These are phyloP conservation scores for Mycena pura DNA, from an alignment of 768 basidiomycete genomes.

Conservation along the genomic window DNA sequence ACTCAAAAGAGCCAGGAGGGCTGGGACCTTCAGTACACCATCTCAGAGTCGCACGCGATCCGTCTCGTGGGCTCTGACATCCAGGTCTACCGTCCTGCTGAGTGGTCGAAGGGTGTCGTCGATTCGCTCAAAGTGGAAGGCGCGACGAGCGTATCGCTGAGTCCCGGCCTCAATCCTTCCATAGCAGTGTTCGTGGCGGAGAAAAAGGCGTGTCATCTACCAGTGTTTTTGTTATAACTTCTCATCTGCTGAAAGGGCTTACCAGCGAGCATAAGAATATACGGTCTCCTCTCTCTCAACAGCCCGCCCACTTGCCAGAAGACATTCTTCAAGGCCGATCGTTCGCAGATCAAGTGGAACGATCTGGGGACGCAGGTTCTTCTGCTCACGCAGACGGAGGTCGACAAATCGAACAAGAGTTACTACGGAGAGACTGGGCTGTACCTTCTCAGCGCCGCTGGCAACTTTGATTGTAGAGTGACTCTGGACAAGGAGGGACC, in stretches of 20 bases:
- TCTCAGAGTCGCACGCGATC: slow-evolving; percentile 86
- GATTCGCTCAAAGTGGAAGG: slow-evolving; percentile 88
- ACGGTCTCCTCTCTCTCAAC: slow-evolving; percentile 68
- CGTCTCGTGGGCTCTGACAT: slow-evolving; percentile 82
- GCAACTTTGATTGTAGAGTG: slow-evolving; percentile 93
- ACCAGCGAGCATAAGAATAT: slow-evolving; percentile 88
- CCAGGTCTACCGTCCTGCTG: slow-evolving; percentile 82
- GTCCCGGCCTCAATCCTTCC: slow-evolving; percentile 85
- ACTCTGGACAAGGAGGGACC: slow-evolving; percentile 94
- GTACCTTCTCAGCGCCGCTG: slow-evolving; percentile 90
- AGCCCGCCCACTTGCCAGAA: slow-evolving; percentile 81
- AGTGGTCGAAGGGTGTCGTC: slow-evolving; percentile 79
- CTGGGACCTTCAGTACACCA: slow-evolving; percentile 92
- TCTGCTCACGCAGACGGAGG: slow-evolving; percentile 93
- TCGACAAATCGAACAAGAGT: slow-evolving; percentile 95
- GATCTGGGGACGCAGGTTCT: slow-evolving; percentile 90
- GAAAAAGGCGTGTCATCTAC: slow-evolving; percentile 71
- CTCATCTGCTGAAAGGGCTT: slow-evolving; percentile 61
- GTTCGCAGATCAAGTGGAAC: slow-evolving; percentile 95
- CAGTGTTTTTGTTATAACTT: not conserved
- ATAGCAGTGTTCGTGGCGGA: slow-evolving; percentile 94
- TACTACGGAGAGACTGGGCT: slow-evolving; percentile 98
- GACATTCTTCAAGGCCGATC: slow-evolving; percentile 95
- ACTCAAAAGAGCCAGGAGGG: slow-evolving; percentile 90
- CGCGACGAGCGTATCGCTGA: slow-evolving; percentile 75